A percentile compares a stretch with the other conserved stretches of the same genome.
These are phyloP conservation scores for Zygosaccharomyces kombuchaensis DNA, from an alignment of 805 yeast species.

Conservation along the genomic window DNA sequence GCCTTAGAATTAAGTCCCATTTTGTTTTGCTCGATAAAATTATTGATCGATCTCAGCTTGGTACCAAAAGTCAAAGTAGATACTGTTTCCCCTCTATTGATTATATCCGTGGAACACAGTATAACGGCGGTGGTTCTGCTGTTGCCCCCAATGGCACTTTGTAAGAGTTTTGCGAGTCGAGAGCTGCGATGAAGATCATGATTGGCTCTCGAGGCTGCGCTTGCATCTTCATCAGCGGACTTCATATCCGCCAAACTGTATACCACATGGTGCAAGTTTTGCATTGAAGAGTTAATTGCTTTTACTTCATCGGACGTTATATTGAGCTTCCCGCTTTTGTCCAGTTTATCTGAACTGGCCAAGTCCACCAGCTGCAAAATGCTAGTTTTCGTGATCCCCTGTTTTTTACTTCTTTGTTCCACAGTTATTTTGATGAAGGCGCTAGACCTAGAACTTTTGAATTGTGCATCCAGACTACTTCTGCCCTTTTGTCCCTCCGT, in stretches of 20 bases:
- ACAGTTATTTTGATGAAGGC: slow-evolving; percentile 68
- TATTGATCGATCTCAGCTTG: slow-evolving; percentile 64
- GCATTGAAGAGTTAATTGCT: slow-evolving; percentile 72
- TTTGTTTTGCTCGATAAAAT: slow-evolving; percentile 45
- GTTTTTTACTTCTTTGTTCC: slow-evolving; percentile 50
- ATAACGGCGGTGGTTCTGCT: slow-evolving; percentile 70
- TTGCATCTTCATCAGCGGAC: slow-evolving; percentile 41
- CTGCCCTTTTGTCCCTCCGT: slow-evolving; percentile 54
- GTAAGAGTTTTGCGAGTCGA: slow-evolving; percentile 69
- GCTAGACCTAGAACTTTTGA: slow-evolving; percentile 74
- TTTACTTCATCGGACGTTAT: slow-evolving; percentile 76
- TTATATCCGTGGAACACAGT: slow-evolving; percentile 62
- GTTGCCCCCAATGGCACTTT: slow-evolving; percentile 79
- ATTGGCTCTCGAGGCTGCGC: slow-evolving; percentile 46
- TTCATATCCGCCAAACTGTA: slow-evolving; percentile 53
- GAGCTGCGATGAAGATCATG: slow-evolving; percentile 66
- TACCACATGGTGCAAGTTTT: slow-evolving; percentile 76
- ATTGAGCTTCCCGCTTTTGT: slow-evolving; percentile 54
- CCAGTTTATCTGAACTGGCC: slow-evolving; percentile 67
- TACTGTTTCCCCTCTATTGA: slow-evolving; percentile 58
- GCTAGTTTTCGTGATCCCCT: slow-evolving; percentile 38
- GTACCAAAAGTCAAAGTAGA: slow-evolving; percentile 72
- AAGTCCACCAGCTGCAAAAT: slow-evolving; percentile 73
- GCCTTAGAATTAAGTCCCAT: slow-evolving; percentile 41
- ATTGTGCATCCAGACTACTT: slow-evolving; percentile 59